phyloP scores from a whole-genome alignment of 1,284 basidiomycete species.

The Mycena citricolor region DNA sequence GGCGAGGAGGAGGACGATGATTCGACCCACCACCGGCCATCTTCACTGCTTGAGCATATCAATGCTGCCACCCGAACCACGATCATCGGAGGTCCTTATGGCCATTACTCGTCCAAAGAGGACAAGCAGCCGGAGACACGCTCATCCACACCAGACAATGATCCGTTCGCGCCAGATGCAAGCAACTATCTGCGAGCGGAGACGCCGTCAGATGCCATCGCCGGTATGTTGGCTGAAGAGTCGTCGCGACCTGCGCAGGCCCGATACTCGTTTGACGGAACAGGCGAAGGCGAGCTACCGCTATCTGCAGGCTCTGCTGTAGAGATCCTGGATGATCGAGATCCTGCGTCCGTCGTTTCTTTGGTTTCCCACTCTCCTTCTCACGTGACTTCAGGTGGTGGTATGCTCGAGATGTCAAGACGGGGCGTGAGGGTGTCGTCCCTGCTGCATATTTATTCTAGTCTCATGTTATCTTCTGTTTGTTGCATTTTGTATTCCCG shows the following conservation, averaged over 20 bases:
- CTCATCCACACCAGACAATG: slow-evolving; percentile 37
- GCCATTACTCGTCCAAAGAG: slow-evolving; percentile 50
- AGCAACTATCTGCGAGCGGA: slow-evolving; percentile 75
- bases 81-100: slow-evolving; percentile 64
- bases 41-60: slow-evolving; percentile 82
- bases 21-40: slow-evolving; percentile 71
- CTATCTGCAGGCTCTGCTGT: slow-evolving; percentile 71
- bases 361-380: slow-evolving; percentile 2
- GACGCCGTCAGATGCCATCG: slow-evolving; percentile 73
- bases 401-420: slow-evolving; percentile 80
- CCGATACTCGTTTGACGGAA: slow-evolving; percentile 76
- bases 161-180: slow-evolving; percentile 69
- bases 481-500: slow-evolving; percentile 20
- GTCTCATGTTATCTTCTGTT: slow-evolving; percentile 27
- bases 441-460: slow-evolving; percentile 86
- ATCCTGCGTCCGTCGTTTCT: slow-evolving; percentile 64
- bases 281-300: slow-evolving; percentile 73
- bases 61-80: slow-evolving; percentile 83
- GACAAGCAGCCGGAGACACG: slow-evolving; percentile 40
- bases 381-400: slow-evolving; percentile 68
- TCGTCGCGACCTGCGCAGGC: slow-evolving; percentile 71
- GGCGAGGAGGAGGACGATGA: slow-evolving; percentile 74
- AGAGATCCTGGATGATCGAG: slow-evolving; percentile 75
- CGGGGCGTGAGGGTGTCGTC: slow-evolving; percentile 83
- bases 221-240: slow-evolving; percentile 66